These are phyloP conservation scores for Ricinus communis DNA, from an alignment of 345 rosid genomes.

Conservation along the genomic window DNA sequence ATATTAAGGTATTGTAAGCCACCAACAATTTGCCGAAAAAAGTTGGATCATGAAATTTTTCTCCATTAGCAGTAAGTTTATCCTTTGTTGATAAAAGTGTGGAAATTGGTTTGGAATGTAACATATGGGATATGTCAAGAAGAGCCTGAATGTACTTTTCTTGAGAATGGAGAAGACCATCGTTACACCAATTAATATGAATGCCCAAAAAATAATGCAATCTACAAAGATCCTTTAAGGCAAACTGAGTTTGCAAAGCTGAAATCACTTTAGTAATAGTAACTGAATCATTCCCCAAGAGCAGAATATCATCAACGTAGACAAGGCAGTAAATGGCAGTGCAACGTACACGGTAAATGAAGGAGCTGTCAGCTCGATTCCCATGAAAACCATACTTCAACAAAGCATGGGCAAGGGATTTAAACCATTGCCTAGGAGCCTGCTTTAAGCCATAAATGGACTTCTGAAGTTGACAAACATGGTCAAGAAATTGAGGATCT, in stretches of 20 bases:
- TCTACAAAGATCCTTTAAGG: background rate
- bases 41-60: background rate
- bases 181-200: background rate
- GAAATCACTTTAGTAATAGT: background rate
- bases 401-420: too few relatives aligned
- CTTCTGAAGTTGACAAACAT: background rate
- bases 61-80: background rate
- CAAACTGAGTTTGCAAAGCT: background rate
- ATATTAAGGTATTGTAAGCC: background rate
- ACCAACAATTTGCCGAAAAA: background rate
- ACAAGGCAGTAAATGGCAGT: background rate
- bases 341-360: background rate
- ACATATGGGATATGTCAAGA: background rate
- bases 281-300: background rate
- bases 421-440: background rate
- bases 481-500: rapidly evolving
- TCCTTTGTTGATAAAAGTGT: background rate
- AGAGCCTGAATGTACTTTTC: background rate
- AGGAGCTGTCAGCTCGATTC: background rate
- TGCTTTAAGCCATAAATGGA: background rate
- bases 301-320: background rate
- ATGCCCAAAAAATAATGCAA: background rate
- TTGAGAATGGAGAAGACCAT: background rate
- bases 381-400: background rate
- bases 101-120: background rate